Evolutionary conservation across 2,329 filamentous ascomycete genomes (phyloP).

Genomic region (Cryphonectria nitschkei): DNA sequence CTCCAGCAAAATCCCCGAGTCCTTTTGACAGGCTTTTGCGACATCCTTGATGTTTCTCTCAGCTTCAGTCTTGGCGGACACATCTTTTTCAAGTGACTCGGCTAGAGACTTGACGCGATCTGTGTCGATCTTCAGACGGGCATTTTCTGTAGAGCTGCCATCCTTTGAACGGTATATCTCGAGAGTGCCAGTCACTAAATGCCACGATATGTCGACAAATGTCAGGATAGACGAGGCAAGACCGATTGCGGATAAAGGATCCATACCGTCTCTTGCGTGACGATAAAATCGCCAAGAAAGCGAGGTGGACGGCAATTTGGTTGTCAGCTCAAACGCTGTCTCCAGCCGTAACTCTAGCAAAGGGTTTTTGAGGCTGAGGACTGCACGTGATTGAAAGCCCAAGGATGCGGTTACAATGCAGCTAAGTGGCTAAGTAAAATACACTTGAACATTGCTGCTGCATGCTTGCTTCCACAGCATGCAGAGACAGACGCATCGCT

Average conservation of each 20-base stretch:
- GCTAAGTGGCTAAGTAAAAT: neutral
- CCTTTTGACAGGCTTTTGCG: conserved; percentile 20
- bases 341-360: neutral
- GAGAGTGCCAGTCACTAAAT: conserved; percentile 30
- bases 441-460: neutral
- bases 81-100: neutral
- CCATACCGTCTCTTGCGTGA: conserved; percentile 24
- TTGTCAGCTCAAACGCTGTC: neutral
- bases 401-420: neutral
- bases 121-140: conserved; percentile 24
- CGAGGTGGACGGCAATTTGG: neutral
- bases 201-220: conserved; percentile 34
- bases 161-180: conserved; percentile 26
- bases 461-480: neutral
- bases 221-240: conserved; percentile 32
- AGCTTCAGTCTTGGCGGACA: conserved; percentile 11
- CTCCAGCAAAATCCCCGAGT: conserved; percentile 19
- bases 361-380: neutral
- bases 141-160: conserved; percentile 27
- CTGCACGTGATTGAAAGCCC: neutral
- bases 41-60: conserved; percentile 23
- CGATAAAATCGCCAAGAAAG: no score
- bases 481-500: neutral
- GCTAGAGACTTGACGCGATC: conserved; percentile 14
- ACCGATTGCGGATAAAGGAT: conserved; percentile 36